Conservation (phyloP, 352 stramenopile genomes). For the Phytophthora tentaculata region DNA sequence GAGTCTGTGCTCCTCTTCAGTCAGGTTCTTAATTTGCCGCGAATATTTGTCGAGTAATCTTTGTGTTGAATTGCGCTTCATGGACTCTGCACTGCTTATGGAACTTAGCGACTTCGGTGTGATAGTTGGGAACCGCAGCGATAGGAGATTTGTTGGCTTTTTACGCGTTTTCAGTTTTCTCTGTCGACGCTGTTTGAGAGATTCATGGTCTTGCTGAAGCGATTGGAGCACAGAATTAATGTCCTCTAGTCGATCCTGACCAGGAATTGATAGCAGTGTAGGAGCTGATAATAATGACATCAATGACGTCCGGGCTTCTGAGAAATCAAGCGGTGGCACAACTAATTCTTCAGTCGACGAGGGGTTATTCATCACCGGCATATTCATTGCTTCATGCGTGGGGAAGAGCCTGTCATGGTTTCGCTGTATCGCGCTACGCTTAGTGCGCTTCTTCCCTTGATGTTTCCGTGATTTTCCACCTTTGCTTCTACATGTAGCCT, state of each 20-base stretch:
- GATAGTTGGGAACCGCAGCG: conserved; percentile 29
- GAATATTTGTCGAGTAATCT: conserved; percentile 20
- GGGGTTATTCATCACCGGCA: conserved; percentile 15
- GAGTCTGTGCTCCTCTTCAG: conserved; percentile 32
- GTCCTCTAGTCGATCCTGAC: conserved; percentile 7
- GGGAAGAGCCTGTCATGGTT: conserved; percentile 26
- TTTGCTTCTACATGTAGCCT: conserved; percentile 3
- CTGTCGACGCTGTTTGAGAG: conserved; percentile 4
- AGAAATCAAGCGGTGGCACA: background rate
- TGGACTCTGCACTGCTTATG: background rate
- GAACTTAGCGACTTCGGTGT: background rate
- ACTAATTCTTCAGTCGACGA: background rate
- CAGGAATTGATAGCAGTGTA: background rate
- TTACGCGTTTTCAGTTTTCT: conserved; percentile 23
- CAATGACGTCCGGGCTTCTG: background rate
- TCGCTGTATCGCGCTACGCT: conserved; percentile 9
- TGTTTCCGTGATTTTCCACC: background rate
- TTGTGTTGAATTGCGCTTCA: conserved; percentile 3
- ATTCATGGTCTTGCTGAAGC: conserved; percentile 25
- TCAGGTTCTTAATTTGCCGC: conserved; percentile 18
- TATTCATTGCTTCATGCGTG: background rate
- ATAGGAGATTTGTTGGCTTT: conserved; percentile 18
- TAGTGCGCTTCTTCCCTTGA: conserved; percentile 9
- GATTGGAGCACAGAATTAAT: conserved; percentile 4
- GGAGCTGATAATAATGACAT: conserved; percentile 11